Base-by-base conservation (phyloP, 495 filamentous ascomycete genomes). In the Xylaria cubensis region DNA sequence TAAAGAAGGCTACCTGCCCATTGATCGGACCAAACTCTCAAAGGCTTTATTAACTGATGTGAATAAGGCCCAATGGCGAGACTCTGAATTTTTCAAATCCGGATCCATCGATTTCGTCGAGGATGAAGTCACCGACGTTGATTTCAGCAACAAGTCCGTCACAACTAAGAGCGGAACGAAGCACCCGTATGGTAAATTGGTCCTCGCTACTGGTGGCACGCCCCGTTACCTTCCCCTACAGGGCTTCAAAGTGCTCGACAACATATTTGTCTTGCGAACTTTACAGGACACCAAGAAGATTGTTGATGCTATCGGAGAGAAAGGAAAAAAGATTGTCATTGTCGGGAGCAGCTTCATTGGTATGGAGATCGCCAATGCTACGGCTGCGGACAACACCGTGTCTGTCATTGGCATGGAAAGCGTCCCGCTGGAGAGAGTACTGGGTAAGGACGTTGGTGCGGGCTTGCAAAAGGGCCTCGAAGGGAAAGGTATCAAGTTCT, bases 401-500 rank as follows among this genome's bases (percentile, higher is more conserved):
- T 92, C 92, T n/a, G 88, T 98, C 67, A 86, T 99, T n/a, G 96
- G 96, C 65, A 95, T 94, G 92, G 97, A 98, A 79, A 89, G 86
- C 72, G 88, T 87, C 41, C 96, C 96, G 2, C 83, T 98, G 72
- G 94, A 97, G 80, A 91, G 93, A 46, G 88, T 99, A 21, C 91
- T 99, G 85, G 96, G 96, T 64, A 86, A 86, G 56, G 79, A 92
- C 78, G 90, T 98, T 56, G 96, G 96, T 75, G 87, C 88, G 68
- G 91, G 96, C 70, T 91, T 97, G 82, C 90, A 92, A 74, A 85
- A 83, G 24, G 84, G 90, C 36, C 85, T 98, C 21, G 93, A 97
- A 79, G 92, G 92, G 74, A 91, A 91, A 74, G 96, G 95, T 53
- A 89, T 97, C 75, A 93, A 93, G 73, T 98, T 99, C 83, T 85